Evolutionary conservation across 805 yeast genomes (phyloP), one percentile per base, ranked within the genome.

Genomic region (Metschnikowia anglica): DNA sequence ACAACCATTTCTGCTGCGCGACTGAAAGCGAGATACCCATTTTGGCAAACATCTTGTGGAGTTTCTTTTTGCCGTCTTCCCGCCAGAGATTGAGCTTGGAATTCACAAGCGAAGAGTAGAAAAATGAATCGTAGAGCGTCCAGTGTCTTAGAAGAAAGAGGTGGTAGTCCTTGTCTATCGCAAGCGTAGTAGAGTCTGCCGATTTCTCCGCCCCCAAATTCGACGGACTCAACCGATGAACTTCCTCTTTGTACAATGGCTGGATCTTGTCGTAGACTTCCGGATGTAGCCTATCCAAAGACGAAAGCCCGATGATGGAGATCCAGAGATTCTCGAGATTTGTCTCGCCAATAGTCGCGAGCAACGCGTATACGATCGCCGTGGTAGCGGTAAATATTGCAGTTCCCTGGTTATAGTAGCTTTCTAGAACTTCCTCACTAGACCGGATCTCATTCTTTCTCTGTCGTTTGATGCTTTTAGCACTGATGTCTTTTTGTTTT

Each of bases 1-100:
- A 95, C 19, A 84, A 73, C 98, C 98, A 93, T 43, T 81, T 81
- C 61, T 93, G 96, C 56, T 83, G 85, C 0, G 98, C 93, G n/a
- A 84, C 82, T 5, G 80, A 83, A 36, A 93, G 70, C 0, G 97
- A 83, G 5, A 93, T 84, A 6, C 99, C 99, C 97, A 95, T 93
- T 54, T 85, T 79, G 1, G 99, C 99, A 67, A 93, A 88, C 78
- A 93, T 75, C 54, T 89, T 88, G 59, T 90, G 95, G 38, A 93
- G 68, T 51, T 81, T 77, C 58, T 87, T 88, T 51, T 83, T 77
- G 5, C 99, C 99, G 44, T 85, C 90, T 56, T 88, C 96, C 24
- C 90, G 84, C 93, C 97, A 93, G 28, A 93, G 68, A 43, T 81
- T 81, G 43, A 93, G 68, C 59, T 89, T 87, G 10, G 98, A 85